Evolutionary conservation across 2,329 filamentous ascomycete genomes (phyloP).

Genomic region (Arthrobotrys sphaeroides): DNA sequence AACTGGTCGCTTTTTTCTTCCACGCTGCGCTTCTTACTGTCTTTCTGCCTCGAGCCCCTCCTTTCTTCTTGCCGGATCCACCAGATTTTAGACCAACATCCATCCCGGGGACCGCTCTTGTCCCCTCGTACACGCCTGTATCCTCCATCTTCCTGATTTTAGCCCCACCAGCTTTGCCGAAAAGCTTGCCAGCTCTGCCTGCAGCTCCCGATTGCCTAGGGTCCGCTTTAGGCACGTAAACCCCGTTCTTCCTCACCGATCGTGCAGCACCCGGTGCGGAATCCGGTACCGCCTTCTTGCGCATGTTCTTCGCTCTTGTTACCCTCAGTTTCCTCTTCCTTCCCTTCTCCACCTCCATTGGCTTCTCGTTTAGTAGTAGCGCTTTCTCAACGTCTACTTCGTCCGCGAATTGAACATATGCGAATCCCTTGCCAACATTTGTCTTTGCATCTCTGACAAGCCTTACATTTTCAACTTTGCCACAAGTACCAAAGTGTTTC

Average conservation of each 20-base stretch:
- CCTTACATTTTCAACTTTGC: slow-evolving; percentile 89
- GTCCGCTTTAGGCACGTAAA: slow-evolving; percentile 76
- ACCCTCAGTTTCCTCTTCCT: slow-evolving; percentile 77
- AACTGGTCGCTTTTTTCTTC: slow-evolving; percentile 62
- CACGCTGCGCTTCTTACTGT: slow-evolving; percentile 63
- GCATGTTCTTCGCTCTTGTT: slow-evolving; percentile 79
- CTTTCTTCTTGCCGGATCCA: slow-evolving; percentile 67
- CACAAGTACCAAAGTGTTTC: slow-evolving; percentile 78
- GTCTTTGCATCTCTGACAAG: slow-evolving; percentile 90
- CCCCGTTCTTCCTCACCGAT: slow-evolving; percentile 40
- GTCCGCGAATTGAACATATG: slow-evolving; percentile 96
- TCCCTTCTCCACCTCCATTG: slow-evolving; percentile 66
- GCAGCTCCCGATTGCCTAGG: slow-evolving; percentile 75
- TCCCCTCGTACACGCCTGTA: slow-evolving; percentile 81
- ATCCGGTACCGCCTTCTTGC: slow-evolving; percentile 63
- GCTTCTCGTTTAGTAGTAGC: slow-evolving; percentile 86
- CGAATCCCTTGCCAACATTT: slow-evolving; percentile 93
- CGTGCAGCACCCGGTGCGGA: slow-evolving; percentile 43
- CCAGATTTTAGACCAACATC: slow-evolving; percentile 69
- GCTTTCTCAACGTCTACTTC: slow-evolving; percentile 90
- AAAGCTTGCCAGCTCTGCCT: slow-evolving; percentile 77
- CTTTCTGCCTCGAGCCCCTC: slow-evolving; percentile 62
- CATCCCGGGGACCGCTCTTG: slow-evolving; percentile 74
- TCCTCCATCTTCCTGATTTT: slow-evolving; percentile 71
- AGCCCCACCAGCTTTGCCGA: slow-evolving; percentile 74